Evolutionary conservation across 1,139 yeast genomes (phyloP).

Genomic region (Meyerozyma smithsonii): DNA sequence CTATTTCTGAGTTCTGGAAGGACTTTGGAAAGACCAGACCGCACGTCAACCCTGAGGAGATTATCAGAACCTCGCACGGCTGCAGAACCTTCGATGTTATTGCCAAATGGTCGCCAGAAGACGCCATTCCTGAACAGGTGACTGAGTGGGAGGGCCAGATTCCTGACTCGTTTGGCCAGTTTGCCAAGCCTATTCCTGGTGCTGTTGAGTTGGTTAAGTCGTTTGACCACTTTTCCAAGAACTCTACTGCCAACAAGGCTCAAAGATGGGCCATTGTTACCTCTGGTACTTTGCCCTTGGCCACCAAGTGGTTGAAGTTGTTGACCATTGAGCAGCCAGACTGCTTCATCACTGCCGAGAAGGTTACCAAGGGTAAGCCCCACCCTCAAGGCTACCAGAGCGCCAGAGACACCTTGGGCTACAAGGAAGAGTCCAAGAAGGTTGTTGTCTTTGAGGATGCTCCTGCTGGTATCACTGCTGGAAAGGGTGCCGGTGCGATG

Average conservation of each 20-base stretch:
- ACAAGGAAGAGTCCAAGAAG: conserved; percentile 39
- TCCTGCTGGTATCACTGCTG: conserved; percentile 83
- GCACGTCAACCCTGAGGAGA: conserved; percentile 64
- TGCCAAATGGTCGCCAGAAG: conserved; percentile 69
- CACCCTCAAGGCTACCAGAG: conserved; percentile 75
- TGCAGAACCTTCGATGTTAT: conserved; percentile 78
- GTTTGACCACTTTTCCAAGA: conserved; percentile 39
- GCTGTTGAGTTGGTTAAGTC: conserved; percentile 59
- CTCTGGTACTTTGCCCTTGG: conserved; percentile 73
- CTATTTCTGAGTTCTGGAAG: conserved; percentile 79
- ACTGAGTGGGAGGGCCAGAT: conserved; percentile 67
- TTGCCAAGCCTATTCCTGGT: conserved; percentile 72
- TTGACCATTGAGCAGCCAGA: conserved; percentile 61
- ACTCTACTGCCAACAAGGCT: conserved; percentile 37
- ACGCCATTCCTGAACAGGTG: conserved; percentile 62
- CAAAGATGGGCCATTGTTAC: conserved; percentile 82
- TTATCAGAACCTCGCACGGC: conserved; percentile 75
- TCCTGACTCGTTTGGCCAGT: conserved; percentile 67
- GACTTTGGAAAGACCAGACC: conserved; percentile 67
- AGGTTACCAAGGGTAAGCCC: conserved; percentile 75
- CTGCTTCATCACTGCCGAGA: conserved; percentile 75
- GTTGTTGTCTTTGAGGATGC: conserved; percentile 83
- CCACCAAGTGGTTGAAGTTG: conserved; percentile 72
- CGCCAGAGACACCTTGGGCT: conserved; percentile 58
- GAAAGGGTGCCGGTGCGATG: conserved; percentile 79